Evolutionary conservation across 257 asterid genomes (phyloP).

Genomic region (Solanum tarapatanum): DNA sequence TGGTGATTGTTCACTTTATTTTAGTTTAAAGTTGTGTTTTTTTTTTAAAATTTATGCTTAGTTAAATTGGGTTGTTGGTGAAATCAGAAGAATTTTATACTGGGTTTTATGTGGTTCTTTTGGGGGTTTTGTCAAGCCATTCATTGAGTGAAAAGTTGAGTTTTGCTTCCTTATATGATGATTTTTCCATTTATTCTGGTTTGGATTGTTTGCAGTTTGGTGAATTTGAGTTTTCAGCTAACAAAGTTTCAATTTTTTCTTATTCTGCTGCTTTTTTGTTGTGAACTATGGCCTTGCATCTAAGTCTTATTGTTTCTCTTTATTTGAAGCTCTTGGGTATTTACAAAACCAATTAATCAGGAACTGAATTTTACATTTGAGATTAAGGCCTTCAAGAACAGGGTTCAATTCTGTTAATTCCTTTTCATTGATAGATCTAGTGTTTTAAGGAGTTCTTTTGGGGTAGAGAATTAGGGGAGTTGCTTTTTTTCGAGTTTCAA

Average conservation of each 20-base stretch:
- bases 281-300: neutral
- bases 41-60: neutral
- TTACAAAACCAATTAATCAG: neutral
- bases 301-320: neutral
- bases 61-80: neutral
- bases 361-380: neutral
- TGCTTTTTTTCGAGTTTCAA: neutral
- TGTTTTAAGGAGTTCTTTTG: neutral
- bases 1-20: constrained; percentile 27
- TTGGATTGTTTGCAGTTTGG: neutral
- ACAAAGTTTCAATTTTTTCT: neutral
- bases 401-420: neutral
- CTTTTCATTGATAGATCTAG: constrained; percentile 7
- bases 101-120: neutral
- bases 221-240: neutral
- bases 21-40: neutral
- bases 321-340: neutral
- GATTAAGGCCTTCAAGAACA: neutral
- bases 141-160: neutral
- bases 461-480: neutral
- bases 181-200: neutral
- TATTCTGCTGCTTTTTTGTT: neutral
- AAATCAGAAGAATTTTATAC: neutral
- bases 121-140: neutral
- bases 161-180: neutral